These are phyloP conservation scores for Hanseniaspora uvarum DNA, from an alignment of 1,139 yeast genomes.

Conservation along the genomic window DNA sequence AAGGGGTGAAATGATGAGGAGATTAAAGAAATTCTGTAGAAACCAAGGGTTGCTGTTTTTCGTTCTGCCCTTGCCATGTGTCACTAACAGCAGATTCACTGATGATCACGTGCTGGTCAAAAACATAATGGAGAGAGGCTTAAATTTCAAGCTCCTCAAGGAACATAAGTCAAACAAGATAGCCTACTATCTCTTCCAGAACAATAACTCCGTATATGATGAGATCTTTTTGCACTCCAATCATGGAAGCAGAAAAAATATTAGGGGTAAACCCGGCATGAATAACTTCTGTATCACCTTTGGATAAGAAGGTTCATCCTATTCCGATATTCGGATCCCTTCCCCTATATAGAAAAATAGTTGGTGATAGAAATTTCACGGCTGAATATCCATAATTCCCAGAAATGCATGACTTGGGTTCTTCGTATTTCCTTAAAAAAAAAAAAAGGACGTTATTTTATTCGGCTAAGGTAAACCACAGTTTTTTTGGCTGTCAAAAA, in stretches of 20 bases:
- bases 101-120: conserved; percentile 35
- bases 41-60: conserved; percentile 42
- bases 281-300: conserved; percentile 52
- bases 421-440: background rate
- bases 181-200: conserved; percentile 62
- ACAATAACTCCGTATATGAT: conserved; percentile 32
- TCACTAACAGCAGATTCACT: conserved; percentile 70
- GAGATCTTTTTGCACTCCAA: conserved; percentile 16
- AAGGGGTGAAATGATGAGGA: conserved; percentile 66
- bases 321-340: conserved; percentile 13
- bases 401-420: conserved; percentile 12
- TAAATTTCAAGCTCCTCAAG: conserved; percentile 47
- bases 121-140: conserved; percentile 37
- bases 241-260: conserved; percentile 35
- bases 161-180: conserved; percentile 59
- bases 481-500: too few relatives aligned
- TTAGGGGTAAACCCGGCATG: conserved; percentile 44
- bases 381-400: background rate
- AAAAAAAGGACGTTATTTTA: background rate
- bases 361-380: background rate
- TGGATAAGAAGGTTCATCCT: conserved; percentile 17
- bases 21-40: conserved; percentile 45
- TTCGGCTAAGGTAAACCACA: background rate
- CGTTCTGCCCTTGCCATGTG: conserved; percentile 82
- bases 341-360: background rate